Conservation (phyloP, 1,284 basidiomycete species). For the Irpex lacteus region DNA sequence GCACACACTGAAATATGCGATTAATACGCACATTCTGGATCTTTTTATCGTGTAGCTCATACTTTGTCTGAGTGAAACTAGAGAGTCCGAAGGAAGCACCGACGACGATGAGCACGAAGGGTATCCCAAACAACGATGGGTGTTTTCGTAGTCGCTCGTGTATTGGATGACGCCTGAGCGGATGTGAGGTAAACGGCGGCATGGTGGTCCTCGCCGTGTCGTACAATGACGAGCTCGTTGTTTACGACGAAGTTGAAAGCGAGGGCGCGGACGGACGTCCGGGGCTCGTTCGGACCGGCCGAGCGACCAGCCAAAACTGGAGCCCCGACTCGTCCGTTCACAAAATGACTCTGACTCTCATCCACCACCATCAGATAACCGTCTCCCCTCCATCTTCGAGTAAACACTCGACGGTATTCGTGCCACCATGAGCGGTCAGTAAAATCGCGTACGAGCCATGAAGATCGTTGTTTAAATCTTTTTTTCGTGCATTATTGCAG, state of each 20-base stretch:
- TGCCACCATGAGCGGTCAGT: conserved; percentile 2
- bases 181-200: conserved; percentile 58
- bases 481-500: conserved; percentile 30
- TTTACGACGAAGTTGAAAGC: not conserved
- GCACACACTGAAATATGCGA: not conserved
- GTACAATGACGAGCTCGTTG: too few species aligned
- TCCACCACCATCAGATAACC: conserved; percentile 1
- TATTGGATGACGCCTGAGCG: conserved; percentile 44
- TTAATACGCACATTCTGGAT: conserved; percentile 56
- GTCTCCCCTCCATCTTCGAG: not conserved
- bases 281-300: not conserved
- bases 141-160: conserved; percentile 51
- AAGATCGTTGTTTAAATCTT: not conserved
- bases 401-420: not conserved
- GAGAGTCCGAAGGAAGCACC: conserved; percentile 85
- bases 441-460: not conserved
- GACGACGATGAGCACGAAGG: conserved; percentile 86
- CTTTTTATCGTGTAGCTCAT: conserved; percentile 85
- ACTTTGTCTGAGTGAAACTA: conserved; percentile 86
- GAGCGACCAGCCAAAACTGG: not conserved
- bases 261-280: too few species aligned
- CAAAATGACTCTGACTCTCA: not conserved
- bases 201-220: conserved; percentile 35
- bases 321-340: not conserved
- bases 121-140: conserved; percentile 79